A percentile compares a stretch with the other conserved stretches of the same genome.
Conservation (phyloP, 1,284 basidiomycete genomes). For the Naganishia albida region DNA sequence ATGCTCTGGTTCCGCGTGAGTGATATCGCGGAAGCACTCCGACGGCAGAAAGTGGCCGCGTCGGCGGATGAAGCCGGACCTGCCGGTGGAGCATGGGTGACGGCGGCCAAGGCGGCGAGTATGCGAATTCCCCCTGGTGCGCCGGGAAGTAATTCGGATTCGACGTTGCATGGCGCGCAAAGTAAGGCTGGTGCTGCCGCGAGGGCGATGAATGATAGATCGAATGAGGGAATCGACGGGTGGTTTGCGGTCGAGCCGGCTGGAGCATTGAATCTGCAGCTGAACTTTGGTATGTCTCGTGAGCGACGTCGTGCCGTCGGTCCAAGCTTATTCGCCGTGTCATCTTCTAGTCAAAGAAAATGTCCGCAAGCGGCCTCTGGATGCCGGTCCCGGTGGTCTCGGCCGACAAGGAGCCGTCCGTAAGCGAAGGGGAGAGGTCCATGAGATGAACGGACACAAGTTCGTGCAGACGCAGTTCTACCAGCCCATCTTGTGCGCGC, state of each 20-base stretch:
- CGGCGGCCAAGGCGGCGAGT: constrained; percentile 44
- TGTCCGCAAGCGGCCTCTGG: constrained; percentile 80
- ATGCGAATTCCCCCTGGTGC: constrained; percentile 32
- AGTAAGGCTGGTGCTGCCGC: constrained; percentile 34
- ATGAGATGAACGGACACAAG: constrained; percentile 99
- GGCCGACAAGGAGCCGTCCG: constrained; percentile 97
- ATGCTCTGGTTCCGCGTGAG: constrained; percentile 93
- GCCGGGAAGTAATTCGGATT: constrained; percentile 36
- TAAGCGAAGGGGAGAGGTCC: constrained; percentile 96
- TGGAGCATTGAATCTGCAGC: constrained; percentile 80
- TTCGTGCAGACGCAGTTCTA: constrained; percentile 98
- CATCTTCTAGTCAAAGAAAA: constrained; percentile 83
- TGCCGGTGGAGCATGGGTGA: constrained; percentile 83
- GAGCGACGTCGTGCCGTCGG: background rate
- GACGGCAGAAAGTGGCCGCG: constrained; percentile 83
- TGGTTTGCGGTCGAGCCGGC: constrained; percentile 98
- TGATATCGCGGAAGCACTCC: constrained; percentile 90
- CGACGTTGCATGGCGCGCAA: constrained; percentile 34
- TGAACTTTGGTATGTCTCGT: constrained; percentile 78
- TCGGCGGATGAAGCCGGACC: constrained; percentile 64
- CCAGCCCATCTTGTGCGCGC: constrained; percentile 96
- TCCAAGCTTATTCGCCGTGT: background rate
- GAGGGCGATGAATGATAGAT: constrained; percentile 37
- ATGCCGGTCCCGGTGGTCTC: constrained; percentile 76
- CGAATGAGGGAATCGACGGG: constrained; percentile 81